phyloP scores from a whole-genome alignment of 192 early-diverging fungal species.

The Coemansia sp. region DNA sequence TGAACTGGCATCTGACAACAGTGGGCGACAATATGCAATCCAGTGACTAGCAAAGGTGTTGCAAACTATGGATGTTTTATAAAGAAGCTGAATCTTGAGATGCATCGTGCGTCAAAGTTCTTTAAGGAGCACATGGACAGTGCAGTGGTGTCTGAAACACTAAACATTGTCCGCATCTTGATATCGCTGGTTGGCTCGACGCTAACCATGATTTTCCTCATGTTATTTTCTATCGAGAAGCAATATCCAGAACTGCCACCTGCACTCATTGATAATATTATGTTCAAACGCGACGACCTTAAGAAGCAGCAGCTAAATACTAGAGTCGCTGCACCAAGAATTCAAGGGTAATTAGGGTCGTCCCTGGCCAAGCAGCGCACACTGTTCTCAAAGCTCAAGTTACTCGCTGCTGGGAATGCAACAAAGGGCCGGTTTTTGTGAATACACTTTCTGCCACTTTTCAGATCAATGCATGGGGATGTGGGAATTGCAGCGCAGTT shows the following conservation, averaged over 20 bases:
- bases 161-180: slow-evolving; percentile 61
- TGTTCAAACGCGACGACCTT: slow-evolving; percentile 87
- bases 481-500: no score
- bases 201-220: slow-evolving; percentile 80
- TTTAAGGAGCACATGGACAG: slow-evolving; percentile 72
- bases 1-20: slow-evolving; percentile 35
- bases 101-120: slow-evolving; percentile 70
- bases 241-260: slow-evolving; percentile 89
- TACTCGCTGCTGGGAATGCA: slow-evolving; percentile 38
- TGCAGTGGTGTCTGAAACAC: slow-evolving; percentile 73
- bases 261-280: slow-evolving; percentile 87
- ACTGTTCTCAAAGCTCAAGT: slow-evolving; percentile 47
- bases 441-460: not conserved
- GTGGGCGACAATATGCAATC: slow-evolving; percentile 70
- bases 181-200: slow-evolving; percentile 77
- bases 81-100: slow-evolving; percentile 76
- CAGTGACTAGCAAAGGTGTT: slow-evolving; percentile 79
- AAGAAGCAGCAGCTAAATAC: slow-evolving; percentile 81
- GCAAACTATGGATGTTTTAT: slow-evolving; percentile 72
- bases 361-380: slow-evolving; percentile 51
- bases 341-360: slow-evolving; percentile 48
- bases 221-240: slow-evolving; percentile 88
- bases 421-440: slow-evolving; percentile 9
- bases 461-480: no score
- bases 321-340: slow-evolving; percentile 65